phyloP scores from a whole-genome alignment of 805 yeast genomes.

The Candida multigemmis region DNA sequence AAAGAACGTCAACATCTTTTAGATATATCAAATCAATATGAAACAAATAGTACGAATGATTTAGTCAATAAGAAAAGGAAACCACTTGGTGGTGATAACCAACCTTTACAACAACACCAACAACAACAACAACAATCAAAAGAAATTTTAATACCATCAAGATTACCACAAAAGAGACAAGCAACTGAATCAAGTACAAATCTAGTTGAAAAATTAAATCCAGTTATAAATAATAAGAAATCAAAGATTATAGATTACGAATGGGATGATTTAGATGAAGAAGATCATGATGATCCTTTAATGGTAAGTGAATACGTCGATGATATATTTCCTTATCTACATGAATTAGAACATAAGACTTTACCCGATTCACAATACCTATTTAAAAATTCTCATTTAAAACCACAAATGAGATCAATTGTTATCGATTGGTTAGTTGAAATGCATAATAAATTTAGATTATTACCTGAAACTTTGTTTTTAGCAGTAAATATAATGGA shows the following conservation, averaged over 20 bases:
- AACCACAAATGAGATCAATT: conserved; percentile 79
- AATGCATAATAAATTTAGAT: conserved; percentile 74
- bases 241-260: conserved; percentile 33
- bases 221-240: conserved; percentile 21
- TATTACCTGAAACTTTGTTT: conserved; percentile 79
- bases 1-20: conserved; percentile 20
- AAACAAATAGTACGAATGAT: conserved; percentile 3
- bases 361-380: conserved; percentile 67
- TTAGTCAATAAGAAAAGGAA: conserved; percentile 12
- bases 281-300: conserved; percentile 59
- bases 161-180: conserved; percentile 41
- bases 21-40: conserved; percentile 31
- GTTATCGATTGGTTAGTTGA: conserved; percentile 92
- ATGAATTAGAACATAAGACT: conserved; percentile 62
- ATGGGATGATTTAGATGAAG: conserved; percentile 71
- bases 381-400: conserved; percentile 52
- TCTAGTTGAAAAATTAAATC: conserved; percentile 23
- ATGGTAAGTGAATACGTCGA: conserved; percentile 92
- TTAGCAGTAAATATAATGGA: conserved; percentile 83
- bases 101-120: conserved; percentile 16
- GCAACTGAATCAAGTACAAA: conserved; percentile 49
- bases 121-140: conserved; percentile 4
- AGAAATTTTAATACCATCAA: conserved; percentile 13
- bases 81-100: conserved; percentile 25
- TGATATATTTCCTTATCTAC: conserved; percentile 77